These are phyloP conservation scores for Mycena sp. DNA, from an alignment of 1,284 basidiomycete species.

Conservation along the genomic window DNA sequence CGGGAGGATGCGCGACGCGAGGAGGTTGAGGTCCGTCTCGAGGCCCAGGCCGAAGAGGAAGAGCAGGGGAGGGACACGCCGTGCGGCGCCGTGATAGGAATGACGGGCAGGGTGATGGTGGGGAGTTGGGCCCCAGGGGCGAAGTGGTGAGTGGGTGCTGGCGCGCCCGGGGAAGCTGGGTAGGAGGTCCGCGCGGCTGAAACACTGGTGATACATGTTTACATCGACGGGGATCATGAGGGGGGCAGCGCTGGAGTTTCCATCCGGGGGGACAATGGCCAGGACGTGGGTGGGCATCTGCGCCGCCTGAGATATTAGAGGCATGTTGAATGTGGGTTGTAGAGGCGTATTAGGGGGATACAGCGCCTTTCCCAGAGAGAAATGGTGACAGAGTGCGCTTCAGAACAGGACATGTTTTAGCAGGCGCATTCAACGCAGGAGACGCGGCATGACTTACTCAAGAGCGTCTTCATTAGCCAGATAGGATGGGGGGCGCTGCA, in stretches of 20 bases:
- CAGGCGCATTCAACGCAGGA: background rate
- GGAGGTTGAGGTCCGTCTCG: constrained; percentile 48
- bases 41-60: constrained; percentile 53
- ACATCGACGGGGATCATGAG: constrained; percentile 58
- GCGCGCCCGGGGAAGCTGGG: constrained; percentile 41
- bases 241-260: constrained; percentile 44
- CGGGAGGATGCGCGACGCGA: constrained; percentile 53
- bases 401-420: constrained; percentile 15
- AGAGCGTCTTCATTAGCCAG: constrained; percentile 45
- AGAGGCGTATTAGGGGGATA: constrained; percentile 40
- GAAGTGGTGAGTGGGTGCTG: constrained; percentile 44
- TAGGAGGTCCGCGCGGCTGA: constrained; percentile 51
- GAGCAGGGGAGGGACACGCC: constrained; percentile 49
- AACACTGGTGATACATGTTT: constrained; percentile 50
- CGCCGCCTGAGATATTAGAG: constrained; percentile 47
- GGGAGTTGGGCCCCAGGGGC: constrained; percentile 30
- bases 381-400: constrained; percentile 58
- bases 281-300: constrained; percentile 60
- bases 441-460: constrained; percentile 46
- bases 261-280: constrained; percentile 49
- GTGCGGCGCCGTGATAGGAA: constrained; percentile 50
- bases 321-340: constrained; percentile 52
- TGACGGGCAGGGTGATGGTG: constrained; percentile 49
- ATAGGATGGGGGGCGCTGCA: constrained; percentile 22
- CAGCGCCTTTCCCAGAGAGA: constrained; percentile 51